Evolutionary conservation across 2,329 filamentous ascomycete genomes (phyloP).

Genomic region (Sodiomyces alkalinus): DNA sequence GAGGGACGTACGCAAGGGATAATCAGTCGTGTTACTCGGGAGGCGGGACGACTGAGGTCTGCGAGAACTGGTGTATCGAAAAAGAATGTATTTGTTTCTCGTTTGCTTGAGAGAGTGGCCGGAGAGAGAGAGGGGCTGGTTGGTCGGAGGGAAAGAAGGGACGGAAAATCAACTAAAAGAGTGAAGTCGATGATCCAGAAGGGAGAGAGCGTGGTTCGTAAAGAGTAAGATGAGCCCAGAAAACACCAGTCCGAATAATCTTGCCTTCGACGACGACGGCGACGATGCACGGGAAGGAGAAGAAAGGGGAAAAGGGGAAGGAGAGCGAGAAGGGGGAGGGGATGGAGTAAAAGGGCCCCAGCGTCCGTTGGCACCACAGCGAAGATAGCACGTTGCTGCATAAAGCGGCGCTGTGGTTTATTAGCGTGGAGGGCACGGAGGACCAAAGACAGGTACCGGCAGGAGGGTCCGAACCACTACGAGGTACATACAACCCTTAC

Average conservation of each 20-base stretch:
- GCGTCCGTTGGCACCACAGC: neutral
- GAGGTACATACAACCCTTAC: too few relatives aligned
- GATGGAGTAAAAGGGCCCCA: slow-evolving; percentile 2
- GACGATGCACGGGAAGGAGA: slow-evolving; percentile 19
- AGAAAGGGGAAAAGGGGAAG: slow-evolving; percentile 14
- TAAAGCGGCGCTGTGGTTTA: neutral
- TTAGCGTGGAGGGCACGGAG: neutral
- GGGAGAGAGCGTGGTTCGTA: slow-evolving; percentile 8
- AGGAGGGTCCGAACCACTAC: neutral
- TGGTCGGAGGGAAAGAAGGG: slow-evolving; percentile 22
- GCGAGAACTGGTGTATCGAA: neutral
- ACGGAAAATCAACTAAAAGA: slow-evolving; percentile 30
- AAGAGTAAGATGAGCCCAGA: slow-evolving; percentile 14
- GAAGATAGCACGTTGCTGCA: neutral
- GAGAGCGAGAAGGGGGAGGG: slow-evolving; percentile 4
- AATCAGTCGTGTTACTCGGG: neutral
- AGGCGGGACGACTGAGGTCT: neutral
- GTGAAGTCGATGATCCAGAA: slow-evolving; percentile 26
- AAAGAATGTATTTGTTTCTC: slow-evolving; percentile 3
- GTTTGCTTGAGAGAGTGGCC: slow-evolving; percentile 1
- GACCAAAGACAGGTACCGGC: neutral
- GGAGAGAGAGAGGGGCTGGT: neutral
- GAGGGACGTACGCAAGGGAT: slow-evolving; percentile 2
- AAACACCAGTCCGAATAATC: slow-evolving; percentile 13
- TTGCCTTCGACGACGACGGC: slow-evolving; percentile 13